Base-by-base conservation (phyloP, 495 filamentous ascomycete species). In the Talaromyces proteolyticus region DNA sequence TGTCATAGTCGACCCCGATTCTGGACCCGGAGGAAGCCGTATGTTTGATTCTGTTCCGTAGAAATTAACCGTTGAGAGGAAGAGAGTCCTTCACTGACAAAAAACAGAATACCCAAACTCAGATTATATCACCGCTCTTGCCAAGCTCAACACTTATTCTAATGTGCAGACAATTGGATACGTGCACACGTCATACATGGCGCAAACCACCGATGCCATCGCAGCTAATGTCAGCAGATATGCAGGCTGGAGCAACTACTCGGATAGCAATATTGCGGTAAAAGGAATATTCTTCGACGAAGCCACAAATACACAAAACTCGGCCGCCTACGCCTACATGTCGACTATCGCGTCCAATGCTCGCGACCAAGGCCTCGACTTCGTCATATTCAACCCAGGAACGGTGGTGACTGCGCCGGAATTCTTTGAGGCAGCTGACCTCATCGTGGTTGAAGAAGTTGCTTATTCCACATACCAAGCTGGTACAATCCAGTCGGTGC, bases 261-360 rank as follows among this genome's bases (percentile, higher is more conserved):
- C 40, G 5, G 51, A 48, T 4, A 54, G 65, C 12, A 56, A 67
- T 29, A 64, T 74, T 20, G 44, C 57, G 6, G 53, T 77, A 20
- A 55, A 60, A 3, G 75, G 75, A 5, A 74, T 78, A 21, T 79
- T 74, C 62, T 73, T 75, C 57, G 73, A 76, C 50, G 70, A 76
- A 25, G 62, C 66, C 3, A 61, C 65, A 2, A 57, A 58, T 19
- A 57, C 54, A 12, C 59, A 68, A 48, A 53, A 58, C 17, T 17
- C 55, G 0, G 57, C 50, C 17, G 52, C 51, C 23, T 59, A 60
- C 23, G 57, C 56, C 0, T 72, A 72, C 50, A 58, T 73, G 56
- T 29, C 57, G n/a, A 36, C 11, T 11, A 42, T 58, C 17, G 37
- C 47, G 1, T 40, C 34, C 18, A 39, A 49, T 11, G 34, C 47